Base-by-base conservation (phyloP, 768 basidiomycete species). In the Leccinum variicolor region DNA sequence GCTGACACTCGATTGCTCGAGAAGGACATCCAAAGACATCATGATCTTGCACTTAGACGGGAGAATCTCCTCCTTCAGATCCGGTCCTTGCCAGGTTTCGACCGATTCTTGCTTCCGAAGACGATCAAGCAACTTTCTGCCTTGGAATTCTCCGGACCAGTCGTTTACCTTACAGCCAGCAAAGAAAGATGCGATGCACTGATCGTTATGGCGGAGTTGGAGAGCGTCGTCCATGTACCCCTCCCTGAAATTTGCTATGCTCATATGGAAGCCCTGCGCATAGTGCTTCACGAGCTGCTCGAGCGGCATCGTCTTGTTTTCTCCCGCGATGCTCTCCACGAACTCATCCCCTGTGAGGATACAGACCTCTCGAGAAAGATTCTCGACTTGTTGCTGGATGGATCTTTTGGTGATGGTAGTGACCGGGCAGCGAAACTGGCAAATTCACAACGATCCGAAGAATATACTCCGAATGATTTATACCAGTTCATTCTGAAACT, bases 301-400 rank as follows among this genome's bases (percentile, higher is more conserved):
- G 1, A 39, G 17, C 8, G 17, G 17, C 3, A 36, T 36, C 1
- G 17, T 1, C 36, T 9, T n/a, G 36, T 39, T 6, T 0, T 39
- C 6, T 39, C 36, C 17, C 36, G 36, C 1, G 36, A 39, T 39
- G 15, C 0, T 3, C 3, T 36, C 0, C 3, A 39, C 13, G 36
- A 39, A n/a, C 36, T 39, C 17, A 39, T 39, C 8, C 17, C 15
- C 2, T 6, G 7, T 8, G 36, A 39, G 1, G 36, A 36, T 0
- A 8, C 0, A 3, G 36, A 9, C 8, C 7, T 39, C 15, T n/a
- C 36, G 36, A 4, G n/a, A n/a, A 7, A 15, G 0, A 0, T 39
- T n/a, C 15, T 39, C 1, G 8, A 39, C 0, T n/a, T n/a, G 36
- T 39, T 39, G 8, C 17, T 39, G 36, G 36, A 39, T 39, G 17